These are phyloP conservation scores for Zymoseptoria tritici DNA, from an alignment of 2,329 filamentous ascomycete species.

Conservation along the genomic window DNA sequence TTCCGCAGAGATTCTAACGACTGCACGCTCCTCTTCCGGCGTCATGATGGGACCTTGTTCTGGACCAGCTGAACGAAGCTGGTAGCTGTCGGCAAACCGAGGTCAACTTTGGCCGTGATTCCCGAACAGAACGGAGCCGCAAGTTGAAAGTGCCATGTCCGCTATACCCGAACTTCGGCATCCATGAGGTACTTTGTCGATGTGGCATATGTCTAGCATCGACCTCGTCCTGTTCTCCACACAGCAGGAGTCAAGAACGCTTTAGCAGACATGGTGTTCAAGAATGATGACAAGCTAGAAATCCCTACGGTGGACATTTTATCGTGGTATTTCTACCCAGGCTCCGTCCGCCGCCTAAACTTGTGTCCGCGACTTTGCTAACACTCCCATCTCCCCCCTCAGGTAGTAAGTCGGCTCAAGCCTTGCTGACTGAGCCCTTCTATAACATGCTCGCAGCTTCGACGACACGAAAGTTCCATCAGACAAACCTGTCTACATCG, in stretches of 20 bases:
- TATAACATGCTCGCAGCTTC: constrained; percentile 31
- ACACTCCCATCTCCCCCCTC: not conserved
- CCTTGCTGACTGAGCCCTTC: not conserved
- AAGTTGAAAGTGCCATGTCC: not conserved
- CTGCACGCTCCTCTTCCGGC: not conserved
- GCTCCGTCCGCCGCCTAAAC: not conserved
- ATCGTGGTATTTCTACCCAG: constrained; percentile 33
- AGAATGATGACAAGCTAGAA: constrained; percentile 8
- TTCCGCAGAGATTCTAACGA: not conserved
- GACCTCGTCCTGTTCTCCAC: not conserved
- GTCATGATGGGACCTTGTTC: not conserved
- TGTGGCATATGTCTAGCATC: not conserved
- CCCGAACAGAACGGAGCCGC: not conserved
- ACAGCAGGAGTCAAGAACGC: not conserved
- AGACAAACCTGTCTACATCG: constrained; percentile 45
- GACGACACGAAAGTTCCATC: constrained; percentile 40
- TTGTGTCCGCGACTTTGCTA: not conserved
- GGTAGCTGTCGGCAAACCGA: not conserved
- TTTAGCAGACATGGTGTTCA: constrained; percentile 11
- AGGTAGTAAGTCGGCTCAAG: not conserved
- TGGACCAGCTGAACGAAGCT: too few relatives aligned
- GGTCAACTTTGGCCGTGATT: not conserved
- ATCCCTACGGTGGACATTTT: constrained; percentile 44
- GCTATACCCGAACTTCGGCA: not conserved
- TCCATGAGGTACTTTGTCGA: not conserved